Evolutionary conservation across 306 rosid species (phyloP), one percentile per base, ranked within the genome.

Genomic region (Fragaria nilgerrensis): DNA sequence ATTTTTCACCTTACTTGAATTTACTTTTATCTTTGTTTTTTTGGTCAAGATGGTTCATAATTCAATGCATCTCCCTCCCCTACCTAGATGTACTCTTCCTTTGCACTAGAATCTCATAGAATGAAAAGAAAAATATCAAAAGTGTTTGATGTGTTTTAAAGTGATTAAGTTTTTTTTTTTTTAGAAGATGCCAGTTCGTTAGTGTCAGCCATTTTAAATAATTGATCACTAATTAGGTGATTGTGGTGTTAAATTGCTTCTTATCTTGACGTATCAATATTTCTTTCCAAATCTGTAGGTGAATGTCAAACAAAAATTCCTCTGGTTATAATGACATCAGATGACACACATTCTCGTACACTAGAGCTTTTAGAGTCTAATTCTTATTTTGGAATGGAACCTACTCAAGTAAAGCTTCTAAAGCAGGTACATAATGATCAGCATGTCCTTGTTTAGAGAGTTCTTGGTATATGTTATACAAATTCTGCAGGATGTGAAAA

Each of bases 261-360:
- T 76, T 50, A 13, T 52, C 41, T 55, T 37, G 1, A 55, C 15
- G 0, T 17, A 27, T 75, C 29, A 70, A 20, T 47, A 67, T 67
- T 23, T 50, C 68, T 56, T 76, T 45, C 81, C 55, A 47, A 76
- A 74, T 77, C 66, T 82, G 70, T 67, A 96, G 99, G 87, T 78
- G 90, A 80, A 80, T 2, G 79, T 78, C 78, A 80, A 75, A 45
- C 82, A 23, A 76, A 80, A 77, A 92, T 91, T 75, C 97, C 97
- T 70, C 76, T 96, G 41, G 98, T 89, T 80, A 92, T 92, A 85
- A 92, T 92, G 99, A 96, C 97, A 29, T 96, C 99, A 43, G 97
- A 96, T 84, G 98, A 96, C 83, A 96, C 98, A 34, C 97, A 96
- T 88, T 86, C 87, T 16, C 94, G 84, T 49, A 96, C 94, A 19